Percentiles rank a stretch among this genome's conserved stretches.
phyloP scores from a whole-genome alignment of 352 stramenopile species.

The Globisporangium abappressorium region DNA sequence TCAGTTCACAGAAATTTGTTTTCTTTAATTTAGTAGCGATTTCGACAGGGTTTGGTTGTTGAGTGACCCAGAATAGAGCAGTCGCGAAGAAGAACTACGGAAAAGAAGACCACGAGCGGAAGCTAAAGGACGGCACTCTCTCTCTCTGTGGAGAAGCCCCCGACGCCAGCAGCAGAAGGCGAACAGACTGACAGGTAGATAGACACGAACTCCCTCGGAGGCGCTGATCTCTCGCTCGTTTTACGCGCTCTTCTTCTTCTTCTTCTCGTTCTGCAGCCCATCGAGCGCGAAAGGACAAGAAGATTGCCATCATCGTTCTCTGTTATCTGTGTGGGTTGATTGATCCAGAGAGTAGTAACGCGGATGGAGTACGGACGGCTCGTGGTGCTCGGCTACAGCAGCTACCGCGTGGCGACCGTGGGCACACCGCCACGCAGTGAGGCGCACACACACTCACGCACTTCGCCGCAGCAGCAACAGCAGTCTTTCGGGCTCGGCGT shows the following conservation, averaged over 20 bases:
- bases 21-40: not conserved
- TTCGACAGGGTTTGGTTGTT: not conserved
- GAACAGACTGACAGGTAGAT: not conserved
- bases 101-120: not conserved
- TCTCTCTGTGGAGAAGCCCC: not conserved
- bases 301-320: not conserved
- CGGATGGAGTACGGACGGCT: slow-evolving; percentile 79
- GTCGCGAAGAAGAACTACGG: not conserved
- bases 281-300: not conserved
- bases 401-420: slow-evolving; percentile 67
- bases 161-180: not conserved
- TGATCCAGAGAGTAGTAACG: not conserved
- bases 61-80: not conserved
- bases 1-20: no score
- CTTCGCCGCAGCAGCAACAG: not conserved
- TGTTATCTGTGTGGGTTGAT: not conserved
- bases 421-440: slow-evolving; percentile 19
- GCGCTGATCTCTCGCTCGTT: not conserved
- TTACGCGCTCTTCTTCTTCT: no score
- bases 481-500: slow-evolving; percentile 36
- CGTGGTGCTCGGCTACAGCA: slow-evolving; percentile 82
- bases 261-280: no score
- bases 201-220: not conserved
- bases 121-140: not conserved
- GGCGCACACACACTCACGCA: slow-evolving; percentile 6